phyloP scores from a whole-genome alignment of 768 basidiomycete genomes.

The Tulasnella sp. region DNA sequence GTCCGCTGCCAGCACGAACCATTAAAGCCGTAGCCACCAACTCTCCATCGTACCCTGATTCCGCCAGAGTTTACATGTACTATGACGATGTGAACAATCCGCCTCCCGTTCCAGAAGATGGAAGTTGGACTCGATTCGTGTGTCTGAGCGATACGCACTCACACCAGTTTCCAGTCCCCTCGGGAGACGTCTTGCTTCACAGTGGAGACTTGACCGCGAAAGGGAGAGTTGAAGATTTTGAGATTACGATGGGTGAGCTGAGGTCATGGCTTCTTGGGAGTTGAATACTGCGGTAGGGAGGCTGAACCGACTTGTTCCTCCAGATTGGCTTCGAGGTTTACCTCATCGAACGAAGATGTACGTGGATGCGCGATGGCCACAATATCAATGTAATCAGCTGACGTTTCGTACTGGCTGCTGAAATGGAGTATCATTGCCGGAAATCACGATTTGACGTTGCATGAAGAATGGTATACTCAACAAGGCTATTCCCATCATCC shows the following conservation, averaged over 20 bases:
- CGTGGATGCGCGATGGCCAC: neutral
- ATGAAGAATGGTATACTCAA: neutral
- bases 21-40: too few species aligned
- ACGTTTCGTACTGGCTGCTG: neutral
- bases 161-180: slow-evolving; percentile 19
- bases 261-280: too few species aligned
- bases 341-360: slow-evolving; percentile 17
- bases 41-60: too few species aligned
- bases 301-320: too few species aligned
- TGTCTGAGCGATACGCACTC: slow-evolving; percentile 21
- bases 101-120: slow-evolving; percentile 9
- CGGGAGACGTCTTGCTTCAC: slow-evolving; percentile 20
- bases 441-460: slow-evolving; percentile 16
- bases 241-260: neutral
- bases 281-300: too few species aligned
- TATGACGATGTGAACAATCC: slow-evolving; percentile 16
- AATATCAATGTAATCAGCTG: neutral
- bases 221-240: neutral
- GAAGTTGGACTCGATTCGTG: slow-evolving; percentile 18
- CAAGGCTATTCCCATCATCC: neutral
- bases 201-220: slow-evolving; percentile 20
- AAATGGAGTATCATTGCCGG: slow-evolving; percentile 17
- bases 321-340: slow-evolving; percentile 9
- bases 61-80: slow-evolving; percentile 2
- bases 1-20: too few species aligned